A percentile compares a stretch with the other conserved stretches of the same genome.
Conservation (phyloP, 225 moss, liverwort and hornwort species). For the Asterella californica region DNA sequence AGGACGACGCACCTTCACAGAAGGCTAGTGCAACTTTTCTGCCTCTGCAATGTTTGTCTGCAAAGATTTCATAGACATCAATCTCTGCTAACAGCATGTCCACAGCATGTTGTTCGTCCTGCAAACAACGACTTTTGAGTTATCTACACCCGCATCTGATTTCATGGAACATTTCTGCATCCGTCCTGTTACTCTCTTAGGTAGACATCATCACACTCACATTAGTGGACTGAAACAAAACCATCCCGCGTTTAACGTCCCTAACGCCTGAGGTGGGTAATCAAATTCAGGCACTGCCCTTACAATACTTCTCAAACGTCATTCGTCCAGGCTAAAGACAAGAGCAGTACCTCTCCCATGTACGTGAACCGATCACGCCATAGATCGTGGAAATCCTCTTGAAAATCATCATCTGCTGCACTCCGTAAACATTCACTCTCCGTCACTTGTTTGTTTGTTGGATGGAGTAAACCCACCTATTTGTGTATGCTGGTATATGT, state of each 20-base stretch:
- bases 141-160: neutral
- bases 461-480: too few species aligned
- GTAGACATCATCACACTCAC: neutral
- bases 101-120: slow-evolving; percentile 67
- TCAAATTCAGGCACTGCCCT: neutral
- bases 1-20: slow-evolving; percentile 56
- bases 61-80: slow-evolving; percentile 93
- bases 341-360: slow-evolving; percentile 45
- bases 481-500: too few species aligned
- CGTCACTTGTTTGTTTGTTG: neutral
- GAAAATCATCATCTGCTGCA: slow-evolving; percentile 54
- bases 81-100: slow-evolving; percentile 90
- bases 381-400: slow-evolving; percentile 79
- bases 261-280: too few species aligned
- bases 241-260: too few species aligned
- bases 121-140: slow-evolving; percentile 17
- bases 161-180: neutral
- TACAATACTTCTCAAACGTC: neutral
- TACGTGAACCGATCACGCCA: slow-evolving; percentile 70
- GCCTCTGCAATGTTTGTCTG: slow-evolving; percentile 79
- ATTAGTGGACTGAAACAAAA: too few species aligned
- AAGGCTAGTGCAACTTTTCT: slow-evolving; percentile 63
- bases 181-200: neutral
- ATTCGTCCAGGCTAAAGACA: neutral
- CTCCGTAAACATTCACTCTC: neutral